These are phyloP conservation scores for Ceratocystis alfenasii DNA, from an alignment of 2,329 filamentous ascomycete genomes.

Conservation along the genomic window DNA sequence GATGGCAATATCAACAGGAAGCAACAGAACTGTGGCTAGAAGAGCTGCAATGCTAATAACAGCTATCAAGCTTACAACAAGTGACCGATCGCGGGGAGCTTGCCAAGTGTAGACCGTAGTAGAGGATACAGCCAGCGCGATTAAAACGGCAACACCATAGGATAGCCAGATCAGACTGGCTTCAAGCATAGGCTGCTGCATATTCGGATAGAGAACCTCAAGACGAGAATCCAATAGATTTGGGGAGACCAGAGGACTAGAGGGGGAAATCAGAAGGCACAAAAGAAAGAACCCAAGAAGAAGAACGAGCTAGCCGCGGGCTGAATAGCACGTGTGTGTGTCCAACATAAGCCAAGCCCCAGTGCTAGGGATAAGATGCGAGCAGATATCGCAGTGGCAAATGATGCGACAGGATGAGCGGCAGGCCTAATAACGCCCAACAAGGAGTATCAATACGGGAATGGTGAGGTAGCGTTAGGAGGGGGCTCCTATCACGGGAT, in stretches of 20 bases:
- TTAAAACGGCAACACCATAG: conserved; percentile 68
- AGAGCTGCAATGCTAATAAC: conserved; percentile 78
- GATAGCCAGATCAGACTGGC: conserved; percentile 89
- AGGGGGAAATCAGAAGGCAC: not conserved
- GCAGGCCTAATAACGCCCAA: not conserved
- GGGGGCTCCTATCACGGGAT: not conserved
- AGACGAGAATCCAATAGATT: conserved; percentile 1
- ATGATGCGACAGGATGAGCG: not conserved
- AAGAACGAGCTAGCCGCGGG: not conserved
- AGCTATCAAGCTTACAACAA: conserved; percentile 68
- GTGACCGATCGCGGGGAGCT: conserved; percentile 71
- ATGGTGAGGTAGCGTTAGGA: not conserved
- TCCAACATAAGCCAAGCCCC: not conserved
- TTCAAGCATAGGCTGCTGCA: conserved; percentile 30
- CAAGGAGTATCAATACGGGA: not conserved
- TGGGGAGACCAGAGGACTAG: not conserved
- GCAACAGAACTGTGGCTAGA: conserved; percentile 79
- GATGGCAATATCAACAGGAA: conserved; percentile 90
- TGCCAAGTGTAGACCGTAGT: conserved; percentile 91
- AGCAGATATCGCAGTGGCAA: not conserved
- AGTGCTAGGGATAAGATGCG: not conserved
- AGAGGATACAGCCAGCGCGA: conserved; percentile 64
- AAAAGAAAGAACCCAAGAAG: not conserved
- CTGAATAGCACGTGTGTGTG: not conserved
- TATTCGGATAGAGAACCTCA: conserved; percentile 1